Evolutionary conservation across 495 filamentous ascomycete genomes (phyloP), one percentile per base, ranked within the genome.

Genomic region (Lasiosphaeria ovina): DNA sequence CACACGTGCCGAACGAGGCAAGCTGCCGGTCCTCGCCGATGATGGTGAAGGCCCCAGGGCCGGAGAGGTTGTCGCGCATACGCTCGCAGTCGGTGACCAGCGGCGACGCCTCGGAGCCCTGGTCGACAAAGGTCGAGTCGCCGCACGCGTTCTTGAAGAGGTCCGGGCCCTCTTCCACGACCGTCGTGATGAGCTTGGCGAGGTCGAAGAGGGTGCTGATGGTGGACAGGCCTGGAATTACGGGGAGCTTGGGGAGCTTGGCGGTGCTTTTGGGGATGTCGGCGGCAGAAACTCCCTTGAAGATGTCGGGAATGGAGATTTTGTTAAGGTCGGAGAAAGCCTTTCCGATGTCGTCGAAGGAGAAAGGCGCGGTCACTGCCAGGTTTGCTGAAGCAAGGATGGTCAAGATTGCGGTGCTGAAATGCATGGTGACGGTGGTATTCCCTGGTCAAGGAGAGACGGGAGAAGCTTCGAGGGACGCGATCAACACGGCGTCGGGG

Each of bases 1-100:
- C 3, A 35, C 54, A 56, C 10, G 3, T 6, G 0, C 40, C 40
- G 6, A 14, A 1, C 6, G 24, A 32, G 38, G 54, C 40, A 9
- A 56, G 45, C 34, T 6, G 31, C 17, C 31, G 24, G 6, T 47
- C 17, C 11, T 33, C 12, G 31, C 17, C 51, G 51, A 54, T 33
- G 6, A 31, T 24, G 6, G n/a, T 8, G 31, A 44, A 33, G 35
- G 36, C 16, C 6, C 24, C 54, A 3, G 17, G 16, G 5, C 35
- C 35, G 3, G 38, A 3, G 6, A 56, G 38, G 54, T 56, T 56
- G 16, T 2, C 44, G 24, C 38, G 24, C 12, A 56, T 16, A 2
- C 4, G 7, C 44, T 45, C 45, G 51, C 60, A 62, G 49, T 62
- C 60, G 3, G 3, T 10, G 4, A 54, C 38, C 0, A 24, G 11